A percentile compares a stretch with the other conserved stretches of the same genome.
phyloP scores from a whole-genome alignment of 2,329 filamentous ascomycete genomes.

The Pseudogymnoascus sp. region DNA sequence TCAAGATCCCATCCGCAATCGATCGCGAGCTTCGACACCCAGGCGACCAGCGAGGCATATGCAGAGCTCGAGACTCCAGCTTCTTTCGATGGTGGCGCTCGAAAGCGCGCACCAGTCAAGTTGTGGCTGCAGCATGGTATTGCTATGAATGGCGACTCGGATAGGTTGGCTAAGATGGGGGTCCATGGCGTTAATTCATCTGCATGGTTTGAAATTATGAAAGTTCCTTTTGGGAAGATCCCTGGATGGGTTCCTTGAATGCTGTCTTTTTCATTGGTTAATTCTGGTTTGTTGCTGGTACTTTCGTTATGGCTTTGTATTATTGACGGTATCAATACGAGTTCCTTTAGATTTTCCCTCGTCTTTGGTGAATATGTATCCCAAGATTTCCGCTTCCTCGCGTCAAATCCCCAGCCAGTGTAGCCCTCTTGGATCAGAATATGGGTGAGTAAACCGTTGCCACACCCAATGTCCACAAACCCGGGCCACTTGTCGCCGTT shows the following conservation, averaged over 20 bases:
- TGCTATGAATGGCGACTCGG: slow-evolving; percentile 73
- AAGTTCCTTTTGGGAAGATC: slow-evolving; percentile 64
- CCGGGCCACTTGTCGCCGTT: slow-evolving; percentile 57
- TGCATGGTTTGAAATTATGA: slow-evolving; percentile 94
- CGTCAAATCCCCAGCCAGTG: slow-evolving; percentile 84
- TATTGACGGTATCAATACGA: slow-evolving; percentile 50
- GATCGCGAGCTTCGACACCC: slow-evolving; percentile 61
- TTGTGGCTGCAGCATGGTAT: slow-evolving; percentile 95
- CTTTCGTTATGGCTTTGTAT: slow-evolving; percentile 15
- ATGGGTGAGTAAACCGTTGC: slow-evolving; percentile 84
- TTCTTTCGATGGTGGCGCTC: slow-evolving; percentile 50
- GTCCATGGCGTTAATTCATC: slow-evolving; percentile 97
- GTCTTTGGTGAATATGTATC: slow-evolving; percentile 52
- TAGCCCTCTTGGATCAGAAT: slow-evolving; percentile 78
- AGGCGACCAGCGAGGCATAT: slow-evolving; percentile 77
- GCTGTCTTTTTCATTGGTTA: slow-evolving; percentile 13
- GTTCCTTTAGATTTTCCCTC: slow-evolving; percentile 46
- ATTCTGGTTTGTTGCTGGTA: not conserved
- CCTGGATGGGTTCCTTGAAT: slow-evolving; percentile 52
- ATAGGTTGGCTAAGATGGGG: slow-evolving; percentile 72
- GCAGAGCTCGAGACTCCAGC: slow-evolving; percentile 48
- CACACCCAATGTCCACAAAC: slow-evolving; percentile 93
- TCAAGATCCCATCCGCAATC: slow-evolving; percentile 72
- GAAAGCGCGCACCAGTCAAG: slow-evolving; percentile 66
- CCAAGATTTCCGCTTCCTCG: slow-evolving; percentile 81